phyloP scores from a whole-genome alignment of 2,329 filamentous ascomycete species.

The Talaromyces sp. region DNA sequence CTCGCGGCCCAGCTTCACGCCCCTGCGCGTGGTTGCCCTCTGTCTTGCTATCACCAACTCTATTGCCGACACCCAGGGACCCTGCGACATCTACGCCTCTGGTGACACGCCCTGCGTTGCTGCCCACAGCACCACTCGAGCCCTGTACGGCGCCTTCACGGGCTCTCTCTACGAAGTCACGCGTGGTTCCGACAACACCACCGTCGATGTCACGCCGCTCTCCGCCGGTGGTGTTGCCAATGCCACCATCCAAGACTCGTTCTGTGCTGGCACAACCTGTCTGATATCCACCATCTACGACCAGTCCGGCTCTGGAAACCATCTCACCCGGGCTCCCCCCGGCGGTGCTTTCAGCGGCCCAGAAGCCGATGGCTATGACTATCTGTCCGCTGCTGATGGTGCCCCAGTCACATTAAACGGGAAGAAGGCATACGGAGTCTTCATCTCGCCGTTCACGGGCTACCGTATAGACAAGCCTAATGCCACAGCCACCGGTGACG shows the following conservation, averaged over 20 bases:
- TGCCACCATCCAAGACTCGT: conserved; percentile 3
- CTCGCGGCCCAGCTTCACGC: neutral
- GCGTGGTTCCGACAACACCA: conserved; percentile 4
- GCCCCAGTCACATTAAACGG: conserved; percentile 8
- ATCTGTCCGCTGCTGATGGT: conserved; percentile 2
- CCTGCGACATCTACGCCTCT: conserved; percentile 8
- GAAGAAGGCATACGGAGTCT: conserved; percentile 7
- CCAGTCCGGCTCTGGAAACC: conserved; percentile 6
- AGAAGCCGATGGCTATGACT: conserved; percentile 5
- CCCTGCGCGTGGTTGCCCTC: neutral
- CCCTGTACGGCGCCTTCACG: conserved; percentile 2
- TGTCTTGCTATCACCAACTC: conserved; percentile 19
- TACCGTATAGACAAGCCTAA: conserved; percentile 6
- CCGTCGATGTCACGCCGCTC: conserved; percentile 2
- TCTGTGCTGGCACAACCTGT: conserved; percentile 5
- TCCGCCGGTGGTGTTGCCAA: conserved; percentile 6
- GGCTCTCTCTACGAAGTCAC: conserved; percentile 4
- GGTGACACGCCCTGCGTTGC: conserved; percentile 8
- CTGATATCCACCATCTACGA: conserved; percentile 9
- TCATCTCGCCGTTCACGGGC: conserved; percentile 5
- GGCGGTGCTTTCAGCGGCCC: conserved; percentile 27
- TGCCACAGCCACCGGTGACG: conserved; percentile 1
- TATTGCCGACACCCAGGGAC: conserved; percentile 23
- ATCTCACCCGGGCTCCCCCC: conserved; percentile 3
- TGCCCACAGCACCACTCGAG: conserved; percentile 7